These are phyloP conservation scores for Pseudohalonectria lignicola DNA, from an alignment of 2,329 filamentous ascomycete species.

Conservation along the genomic window DNA sequence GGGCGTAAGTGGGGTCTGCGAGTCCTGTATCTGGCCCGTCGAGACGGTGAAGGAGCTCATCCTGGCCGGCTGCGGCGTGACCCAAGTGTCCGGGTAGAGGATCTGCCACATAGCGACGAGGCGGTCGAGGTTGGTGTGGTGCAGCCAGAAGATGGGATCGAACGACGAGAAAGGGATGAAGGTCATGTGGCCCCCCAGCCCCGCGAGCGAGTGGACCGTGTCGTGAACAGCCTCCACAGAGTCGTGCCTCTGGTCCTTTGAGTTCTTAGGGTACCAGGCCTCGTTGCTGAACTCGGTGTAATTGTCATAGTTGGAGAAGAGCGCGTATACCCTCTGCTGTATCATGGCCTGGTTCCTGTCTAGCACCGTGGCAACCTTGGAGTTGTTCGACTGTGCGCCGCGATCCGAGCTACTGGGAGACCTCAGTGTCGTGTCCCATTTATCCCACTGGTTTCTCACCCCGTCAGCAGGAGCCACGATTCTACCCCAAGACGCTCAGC, in stretches of 20 bases:
- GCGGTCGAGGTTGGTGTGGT: constrained; percentile 68
- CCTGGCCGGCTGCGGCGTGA: constrained; percentile 42
- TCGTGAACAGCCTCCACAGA: constrained; percentile 57
- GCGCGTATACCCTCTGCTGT: constrained; percentile 53
- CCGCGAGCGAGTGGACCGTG: constrained; percentile 48
- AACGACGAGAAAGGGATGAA: constrained; percentile 64
- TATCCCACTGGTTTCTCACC: constrained; percentile 50
- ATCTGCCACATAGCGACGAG: constrained; percentile 69
- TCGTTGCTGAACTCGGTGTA: constrained; percentile 62
- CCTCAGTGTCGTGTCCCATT: constrained; percentile 50
- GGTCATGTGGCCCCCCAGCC: constrained; percentile 55
- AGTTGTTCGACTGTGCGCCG: constrained; percentile 46
- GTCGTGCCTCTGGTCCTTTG: constrained; percentile 42
- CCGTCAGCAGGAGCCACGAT: not conserved
- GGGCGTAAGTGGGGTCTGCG: constrained; percentile 50
- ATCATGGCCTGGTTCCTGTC: constrained; percentile 41
- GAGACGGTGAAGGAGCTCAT: constrained; percentile 50
- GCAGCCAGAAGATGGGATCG: constrained; percentile 69
- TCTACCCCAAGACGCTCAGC: too few species aligned
- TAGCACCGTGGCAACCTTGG: constrained; percentile 39
- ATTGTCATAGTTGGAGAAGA: constrained; percentile 57
- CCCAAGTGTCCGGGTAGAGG: constrained; percentile 57
- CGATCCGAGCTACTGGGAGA: constrained; percentile 30
- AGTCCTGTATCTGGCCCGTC: constrained; percentile 40
- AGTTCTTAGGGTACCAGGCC: constrained; percentile 40